Evolutionary conservation across 768 basidiomycete species (phyloP), one percentile per base, ranked within the genome.

Genomic region (Agaricus subrufescens): DNA sequence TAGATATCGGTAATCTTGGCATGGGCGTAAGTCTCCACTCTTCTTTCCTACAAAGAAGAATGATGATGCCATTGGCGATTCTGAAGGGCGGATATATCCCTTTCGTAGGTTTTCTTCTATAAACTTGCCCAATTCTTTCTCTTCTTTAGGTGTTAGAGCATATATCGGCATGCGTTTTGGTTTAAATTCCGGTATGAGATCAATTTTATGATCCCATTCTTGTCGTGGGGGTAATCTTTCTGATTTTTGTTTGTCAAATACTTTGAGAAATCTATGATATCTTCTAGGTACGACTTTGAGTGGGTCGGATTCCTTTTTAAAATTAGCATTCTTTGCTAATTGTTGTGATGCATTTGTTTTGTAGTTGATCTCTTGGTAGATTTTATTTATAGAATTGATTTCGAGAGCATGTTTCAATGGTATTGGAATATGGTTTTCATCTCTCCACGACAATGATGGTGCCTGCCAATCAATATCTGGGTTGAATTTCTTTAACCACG

Each of bases 1-100:
- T 0, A 74, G 65, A 1, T 59, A 48, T n/a, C 63, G 53, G 50
- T 68, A 75, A 49, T 75, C 63, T 40, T 72, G 70, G 0, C 70
- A 62, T 43, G 58, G 66, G 0, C 58, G 52, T 0, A 66, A 65
- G 12, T 15, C 45, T 30, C 62, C 62, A 54, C 66, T 63, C 47
- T 67, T 63, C 54, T 66, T 67, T 27, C 11, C 47, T 7, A 65
- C 51, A 47, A 67, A 67, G 58, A 67, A 66, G 54, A 60, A n/a
- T 43, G 60, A 46, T 56, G 54, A 47, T 37, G 50, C 49, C 49
- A 43, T 42, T 2, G 53, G 53, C n/a, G 53, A 55, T 46, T 55
- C 38, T 30, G 53, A 55, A 8, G 23, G 53, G 15, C 45, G 26
- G 14, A 55, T 47, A 15, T 55, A 55, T 30, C 45, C 53, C 37